These are phyloP conservation scores for Fraxinus greggii DNA, from an alignment of 305 asterid species.

Conservation along the genomic window DNA sequence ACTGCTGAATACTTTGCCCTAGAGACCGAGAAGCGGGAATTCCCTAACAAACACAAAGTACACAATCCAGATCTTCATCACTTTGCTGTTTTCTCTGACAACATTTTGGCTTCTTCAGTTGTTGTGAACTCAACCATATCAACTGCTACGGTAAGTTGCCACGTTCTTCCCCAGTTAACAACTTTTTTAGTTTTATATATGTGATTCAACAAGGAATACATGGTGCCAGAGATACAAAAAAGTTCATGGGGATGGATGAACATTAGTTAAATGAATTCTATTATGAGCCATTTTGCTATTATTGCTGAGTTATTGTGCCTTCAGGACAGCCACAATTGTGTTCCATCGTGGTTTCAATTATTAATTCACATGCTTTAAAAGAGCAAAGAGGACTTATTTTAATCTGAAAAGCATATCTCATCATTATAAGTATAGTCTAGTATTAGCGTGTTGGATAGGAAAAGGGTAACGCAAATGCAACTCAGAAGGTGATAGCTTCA, in stretches of 20 bases:
- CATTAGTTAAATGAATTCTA: neutral
- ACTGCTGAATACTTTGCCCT: slow-evolving; percentile 74
- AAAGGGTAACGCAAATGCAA: neutral
- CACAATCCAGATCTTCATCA: slow-evolving; percentile 64
- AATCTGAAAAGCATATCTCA: neutral
- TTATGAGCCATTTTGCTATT: neutral
- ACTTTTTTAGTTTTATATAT: neutral
- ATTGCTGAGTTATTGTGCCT: neutral
- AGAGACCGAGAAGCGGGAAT: slow-evolving; percentile 51
- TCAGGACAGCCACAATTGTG: neutral
- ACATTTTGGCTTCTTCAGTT: slow-evolving; percentile 82
- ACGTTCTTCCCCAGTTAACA: slow-evolving; percentile 9
- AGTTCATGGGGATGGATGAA: neutral
- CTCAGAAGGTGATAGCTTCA: neutral
- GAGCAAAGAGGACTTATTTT: neutral
- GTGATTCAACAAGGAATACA: neutral
- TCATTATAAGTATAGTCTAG: neutral
- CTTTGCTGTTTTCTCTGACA: slow-evolving; percentile 86
- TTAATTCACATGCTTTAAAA: neutral
- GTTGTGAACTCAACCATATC: slow-evolving; percentile 84
- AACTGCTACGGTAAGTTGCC: slow-evolving; percentile 53
- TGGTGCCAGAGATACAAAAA: neutral
- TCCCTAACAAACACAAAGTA: slow-evolving; percentile 59
- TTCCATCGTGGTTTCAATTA: neutral
- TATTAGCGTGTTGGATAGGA: neutral